These are phyloP conservation scores for Chamaecyparis obtusa DNA, from an alignment of 75 land plant genomes.

Conservation along the genomic window DNA sequence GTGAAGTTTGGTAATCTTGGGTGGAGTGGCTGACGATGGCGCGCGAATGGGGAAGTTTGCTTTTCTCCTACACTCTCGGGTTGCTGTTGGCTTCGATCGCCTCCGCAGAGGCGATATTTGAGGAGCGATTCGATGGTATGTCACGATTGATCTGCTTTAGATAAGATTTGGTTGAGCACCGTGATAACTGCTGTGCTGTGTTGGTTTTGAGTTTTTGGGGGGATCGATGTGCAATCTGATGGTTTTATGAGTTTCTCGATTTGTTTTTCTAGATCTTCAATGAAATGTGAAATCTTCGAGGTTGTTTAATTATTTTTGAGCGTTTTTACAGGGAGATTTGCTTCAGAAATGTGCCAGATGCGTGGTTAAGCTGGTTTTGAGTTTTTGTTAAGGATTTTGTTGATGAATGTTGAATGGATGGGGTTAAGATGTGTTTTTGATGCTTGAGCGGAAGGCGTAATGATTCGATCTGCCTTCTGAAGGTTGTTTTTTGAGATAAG, in stretches of 20 bases:
- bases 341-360: background rate
- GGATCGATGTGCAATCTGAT: too few species aligned
- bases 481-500: background rate
- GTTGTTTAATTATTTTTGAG: background rate
- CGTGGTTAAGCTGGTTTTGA: too few species aligned
- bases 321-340: background rate
- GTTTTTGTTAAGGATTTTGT: background rate
- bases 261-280: background rate
- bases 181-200: background rate
- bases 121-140: constrained; percentile 60
- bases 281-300: background rate
- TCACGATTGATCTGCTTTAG: background rate
- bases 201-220: background rate
- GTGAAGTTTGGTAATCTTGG: background rate
- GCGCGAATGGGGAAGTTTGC: background rate
- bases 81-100: constrained; percentile 21
- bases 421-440: background rate
- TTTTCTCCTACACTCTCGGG: background rate
- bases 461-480: background rate
- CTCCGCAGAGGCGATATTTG: constrained; percentile 47
- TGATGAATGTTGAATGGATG: background rate
- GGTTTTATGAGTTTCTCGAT: background rate
- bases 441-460: background rate
- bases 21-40: background rate
- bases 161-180: background rate